phyloP scores from a whole-genome alignment of 139 green algal species.

The Limnomonas spitsbergensis region DNA sequence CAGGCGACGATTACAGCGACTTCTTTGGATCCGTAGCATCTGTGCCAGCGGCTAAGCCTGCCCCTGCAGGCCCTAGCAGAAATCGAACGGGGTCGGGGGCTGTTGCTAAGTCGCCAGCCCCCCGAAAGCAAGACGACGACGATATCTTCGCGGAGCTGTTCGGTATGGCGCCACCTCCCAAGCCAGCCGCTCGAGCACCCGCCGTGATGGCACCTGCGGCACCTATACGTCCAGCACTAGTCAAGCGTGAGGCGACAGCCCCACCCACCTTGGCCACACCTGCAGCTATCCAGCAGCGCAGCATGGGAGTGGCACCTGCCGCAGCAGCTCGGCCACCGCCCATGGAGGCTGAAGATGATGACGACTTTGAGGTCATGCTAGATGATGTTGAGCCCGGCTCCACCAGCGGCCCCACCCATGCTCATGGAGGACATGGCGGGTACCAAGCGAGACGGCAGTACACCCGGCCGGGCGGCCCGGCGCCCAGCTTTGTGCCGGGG shows the following conservation, averaged over 20 bases:
- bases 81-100: too few relatives aligned
- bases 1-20: too few relatives aligned
- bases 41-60: too few relatives aligned
- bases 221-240: not conserved
- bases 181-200: not conserved
- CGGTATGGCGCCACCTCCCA: not conserved
- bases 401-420: not conserved
- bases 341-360: not conserved
- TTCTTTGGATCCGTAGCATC: too few relatives aligned
- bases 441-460: not conserved
- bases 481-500: not conserved
- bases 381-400: not conserved
- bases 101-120: too few relatives aligned
- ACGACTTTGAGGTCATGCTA: slow-evolving; percentile 5
- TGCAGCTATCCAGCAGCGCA: not conserved
- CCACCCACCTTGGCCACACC: not conserved
- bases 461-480: not conserved
- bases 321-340: not conserved
- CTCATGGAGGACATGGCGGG: not conserved
- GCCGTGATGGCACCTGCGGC: not conserved
- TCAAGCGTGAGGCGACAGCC: not conserved
- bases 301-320: not conserved
- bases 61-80: too few relatives aligned
- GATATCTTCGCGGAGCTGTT: too few relatives aligned
- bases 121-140: too few relatives aligned